Evolutionary conservation across 148 eudicot species (phyloP).

Genomic region (Cornus suecica): DNA sequence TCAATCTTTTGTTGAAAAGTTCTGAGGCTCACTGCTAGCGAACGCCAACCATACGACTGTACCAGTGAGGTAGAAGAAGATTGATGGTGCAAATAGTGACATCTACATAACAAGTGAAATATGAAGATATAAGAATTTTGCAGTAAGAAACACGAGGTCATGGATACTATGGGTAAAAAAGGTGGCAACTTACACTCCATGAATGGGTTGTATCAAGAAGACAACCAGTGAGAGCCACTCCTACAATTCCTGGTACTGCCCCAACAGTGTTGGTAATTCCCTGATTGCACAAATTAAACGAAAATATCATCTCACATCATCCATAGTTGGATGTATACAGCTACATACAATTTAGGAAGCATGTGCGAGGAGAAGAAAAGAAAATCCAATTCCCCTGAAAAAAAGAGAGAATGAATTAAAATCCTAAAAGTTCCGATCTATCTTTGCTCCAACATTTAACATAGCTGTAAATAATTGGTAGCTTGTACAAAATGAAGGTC

Average conservation of each 20-base stretch:
- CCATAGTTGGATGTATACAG: not conserved
- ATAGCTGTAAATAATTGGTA: too few species aligned
- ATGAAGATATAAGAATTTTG: not conserved
- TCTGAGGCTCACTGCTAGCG: constrained; percentile 96
- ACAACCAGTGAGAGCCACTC: constrained; percentile 93
- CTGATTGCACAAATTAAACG: constrained; percentile 32
- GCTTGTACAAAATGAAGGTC: too few species aligned
- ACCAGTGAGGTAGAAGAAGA: constrained; percentile 98
- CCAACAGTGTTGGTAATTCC: constrained; percentile 96
- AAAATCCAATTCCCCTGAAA: too few species aligned
- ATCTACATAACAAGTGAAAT: constrained; percentile 29
- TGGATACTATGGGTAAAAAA: not conserved
- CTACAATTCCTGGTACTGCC: constrained; percentile 94
- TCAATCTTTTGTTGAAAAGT: constrained; percentile 46
- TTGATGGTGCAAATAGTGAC: constrained; percentile 85
- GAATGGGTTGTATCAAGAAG: constrained; percentile 96
- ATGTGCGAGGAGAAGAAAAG: too few species aligned
- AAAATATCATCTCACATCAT: not conserved
- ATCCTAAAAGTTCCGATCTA: too few species aligned
- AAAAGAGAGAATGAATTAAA: too few species aligned
- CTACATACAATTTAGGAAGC: too few species aligned
- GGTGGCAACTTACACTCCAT: constrained; percentile 71
- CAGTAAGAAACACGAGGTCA: not conserved
- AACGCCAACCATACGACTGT: constrained; percentile 83
- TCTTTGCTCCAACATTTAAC: too few species aligned